Conservation (phyloP, 2,329 filamentous ascomycete genomes). For the Neonectria sp. region DNA sequence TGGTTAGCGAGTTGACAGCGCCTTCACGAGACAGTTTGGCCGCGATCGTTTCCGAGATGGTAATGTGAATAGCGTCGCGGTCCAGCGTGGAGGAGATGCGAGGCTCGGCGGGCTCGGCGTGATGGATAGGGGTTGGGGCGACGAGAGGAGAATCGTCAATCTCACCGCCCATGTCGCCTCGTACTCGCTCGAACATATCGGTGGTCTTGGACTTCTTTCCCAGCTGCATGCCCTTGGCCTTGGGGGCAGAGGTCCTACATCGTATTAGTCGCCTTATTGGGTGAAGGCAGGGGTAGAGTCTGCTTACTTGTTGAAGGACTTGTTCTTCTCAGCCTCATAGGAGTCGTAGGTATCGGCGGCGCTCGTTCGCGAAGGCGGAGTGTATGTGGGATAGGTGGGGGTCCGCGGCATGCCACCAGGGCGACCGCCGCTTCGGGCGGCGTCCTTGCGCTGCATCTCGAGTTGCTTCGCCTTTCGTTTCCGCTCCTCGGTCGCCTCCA, state of each 20-base stretch:
- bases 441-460: conserved; percentile 98
- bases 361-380: conserved; percentile 80
- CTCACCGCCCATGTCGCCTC: conserved; percentile 90
- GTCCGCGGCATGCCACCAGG: conserved; percentile 75
- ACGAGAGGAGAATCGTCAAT: conserved; percentile 84
- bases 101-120: conserved; percentile 67
- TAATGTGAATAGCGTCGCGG: conserved; percentile 89
- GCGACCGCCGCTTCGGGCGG: conserved; percentile 80
- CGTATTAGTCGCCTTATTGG: conserved; percentile 26
- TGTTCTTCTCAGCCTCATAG: conserved; percentile 98
- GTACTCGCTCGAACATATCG: conserved; percentile 96
- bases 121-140: conserved; percentile 65
- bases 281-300: neutral
- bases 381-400: conserved; percentile 91
- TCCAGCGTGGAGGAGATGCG: conserved; percentile 79
- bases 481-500: conserved; percentile 97
- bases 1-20: conserved; percentile 85
- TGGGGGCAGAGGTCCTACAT: conserved; percentile 74
- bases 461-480: conserved; percentile 99
- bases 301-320: conserved; percentile 82
- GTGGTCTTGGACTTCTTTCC: conserved; percentile 99
- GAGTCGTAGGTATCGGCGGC: conserved; percentile 89
- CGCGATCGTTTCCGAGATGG: conserved; percentile 89
- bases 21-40: conserved; percentile 93
- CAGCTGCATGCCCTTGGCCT: conserved; percentile 98